Evolutionary conservation across 164 flowering plant species (phyloP), one percentile per base, ranked within the genome.

Genomic region (Aristolochia fimbriata): DNA sequence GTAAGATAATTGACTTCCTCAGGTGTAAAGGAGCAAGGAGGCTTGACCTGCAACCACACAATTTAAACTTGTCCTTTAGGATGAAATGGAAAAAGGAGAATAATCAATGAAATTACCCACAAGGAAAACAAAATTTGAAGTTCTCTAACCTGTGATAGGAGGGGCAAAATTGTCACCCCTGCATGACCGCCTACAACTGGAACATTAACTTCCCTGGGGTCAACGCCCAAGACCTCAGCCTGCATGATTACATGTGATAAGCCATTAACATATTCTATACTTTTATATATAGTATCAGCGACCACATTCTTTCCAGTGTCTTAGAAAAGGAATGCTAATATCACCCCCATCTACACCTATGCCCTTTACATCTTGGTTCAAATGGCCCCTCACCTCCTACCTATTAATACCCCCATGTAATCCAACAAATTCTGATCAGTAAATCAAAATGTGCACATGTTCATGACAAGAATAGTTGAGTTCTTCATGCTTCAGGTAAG

Each of bases 151-250:
- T 80, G 84, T 15, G 87, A 80, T 43, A 82, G 74, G 55, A 82
- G 78, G 62, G 87, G 87, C 62, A 82, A 66, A 58, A 80, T 82
- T 54, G 87, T 82, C 19, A 80, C 76, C 58, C 84, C 81, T 22
- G 87, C 78, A 77, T 82, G 87, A 22, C 87, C 87, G 48, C 87
- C 87, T 47, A 82, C 81, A 50, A 82, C 87, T 21, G 83, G 87
- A 72, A 80, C 84, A 65, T 61, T 67, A 67, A 82, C 80, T 47
- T 78, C 80, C 59, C 78, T 77, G 0, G 87, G 87, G 64, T 82
- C 83, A 72, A 80, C 63, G 41, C 84, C 83, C 65, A 82, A 63
- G 65, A 78, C 78, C 72, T 82, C 87, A 19, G 91, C 91, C 94
- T 84, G 74, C 53, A 8, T 10, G 10, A 52, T 11, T 47, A 43